phyloP scores from a whole-genome alignment of 169 alveolate species.

The Cryptosporidium ubiquitum region DNA sequence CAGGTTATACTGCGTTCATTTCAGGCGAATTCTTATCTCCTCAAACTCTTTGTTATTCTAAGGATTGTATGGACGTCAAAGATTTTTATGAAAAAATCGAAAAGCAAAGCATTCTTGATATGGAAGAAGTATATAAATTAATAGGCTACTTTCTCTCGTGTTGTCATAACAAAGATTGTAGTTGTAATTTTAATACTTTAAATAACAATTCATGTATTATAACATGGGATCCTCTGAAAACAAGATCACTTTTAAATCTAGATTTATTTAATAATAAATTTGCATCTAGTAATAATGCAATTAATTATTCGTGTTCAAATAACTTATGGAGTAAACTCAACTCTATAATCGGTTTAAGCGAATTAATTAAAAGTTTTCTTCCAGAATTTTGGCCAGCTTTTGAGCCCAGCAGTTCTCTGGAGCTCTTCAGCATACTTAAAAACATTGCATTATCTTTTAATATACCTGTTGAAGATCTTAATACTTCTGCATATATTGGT shows the following conservation, averaged over 20 bases:
- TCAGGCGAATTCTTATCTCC: conserved; percentile 4
- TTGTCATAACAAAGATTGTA: conserved; percentile 28
- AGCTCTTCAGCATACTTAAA: conserved; percentile 19
- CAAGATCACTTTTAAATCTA: conserved; percentile 1
- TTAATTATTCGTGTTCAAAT: conserved; percentile 12
- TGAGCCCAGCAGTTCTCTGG: conserved; percentile 15
- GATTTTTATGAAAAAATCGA: conserved; percentile 8
- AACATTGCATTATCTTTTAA: conserved; percentile 2
- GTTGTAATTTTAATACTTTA: neutral
- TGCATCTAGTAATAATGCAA: neutral
- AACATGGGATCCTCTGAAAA: conserved; percentile 34
- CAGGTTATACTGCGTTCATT: conserved; percentile 39
- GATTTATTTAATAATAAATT: neutral
- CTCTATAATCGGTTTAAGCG: neutral
- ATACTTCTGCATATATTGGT: neutral
- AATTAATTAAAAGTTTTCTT: conserved; percentile 11
- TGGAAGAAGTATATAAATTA: conserved; percentile 19
- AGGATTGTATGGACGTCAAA: conserved; percentile 16
- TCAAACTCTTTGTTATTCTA: conserved; percentile 9
- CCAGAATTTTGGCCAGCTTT: conserved; percentile 8
- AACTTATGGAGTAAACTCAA: conserved; percentile 10
- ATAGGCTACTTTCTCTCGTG: conserved; percentile 46
- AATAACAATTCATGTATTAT: conserved; percentile 22
- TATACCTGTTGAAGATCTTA: neutral
- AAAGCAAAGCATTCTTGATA: conserved; percentile 33